Conservation (phyloP, 768 basidiomycete species). For the Hemileccinum impolitum region DNA sequence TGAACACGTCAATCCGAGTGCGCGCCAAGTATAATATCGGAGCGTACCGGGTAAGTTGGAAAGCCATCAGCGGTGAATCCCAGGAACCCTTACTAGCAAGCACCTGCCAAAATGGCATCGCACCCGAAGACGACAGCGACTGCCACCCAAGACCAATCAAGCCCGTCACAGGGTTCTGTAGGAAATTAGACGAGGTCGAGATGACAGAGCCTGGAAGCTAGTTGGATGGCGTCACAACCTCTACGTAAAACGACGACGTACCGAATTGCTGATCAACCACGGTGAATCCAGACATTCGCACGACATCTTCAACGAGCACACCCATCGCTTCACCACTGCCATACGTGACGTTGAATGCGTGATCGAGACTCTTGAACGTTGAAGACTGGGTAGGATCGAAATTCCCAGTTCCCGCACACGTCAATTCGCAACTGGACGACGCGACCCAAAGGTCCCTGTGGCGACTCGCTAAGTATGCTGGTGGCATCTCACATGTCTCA, state of each 20-base stretch:
- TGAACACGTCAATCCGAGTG: neutral
- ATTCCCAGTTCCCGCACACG: conserved; percentile 32
- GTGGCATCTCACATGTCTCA: neutral
- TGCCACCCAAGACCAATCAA: conserved; percentile 73
- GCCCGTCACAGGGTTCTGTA: conserved; percentile 56
- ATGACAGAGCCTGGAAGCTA: conserved; percentile 35
- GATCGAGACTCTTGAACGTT: conserved; percentile 33
- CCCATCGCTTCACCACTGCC: conserved; percentile 47
- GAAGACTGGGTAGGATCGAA: conserved; percentile 35
- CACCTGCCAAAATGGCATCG: conserved; percentile 67
- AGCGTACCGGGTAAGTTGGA: conserved; percentile 55
- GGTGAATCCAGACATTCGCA: conserved; percentile 66
- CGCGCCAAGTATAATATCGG: neutral
- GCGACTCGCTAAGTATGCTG: conserved; percentile 21
- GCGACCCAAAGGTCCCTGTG: conserved; percentile 51
- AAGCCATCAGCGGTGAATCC: conserved; percentile 53
- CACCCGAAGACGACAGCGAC: conserved; percentile 52
- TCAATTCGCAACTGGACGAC: conserved; percentile 26
- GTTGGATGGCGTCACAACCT: conserved; percentile 16
- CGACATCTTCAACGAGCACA: conserved; percentile 54
- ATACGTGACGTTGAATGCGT: conserved; percentile 40
- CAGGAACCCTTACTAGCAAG: conserved; percentile 44
- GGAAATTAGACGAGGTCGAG: conserved; percentile 32
- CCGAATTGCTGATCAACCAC: conserved; percentile 55
- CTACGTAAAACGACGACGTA: conserved; percentile 25